Evolutionary conservation across 768 basidiomycete species (phyloP).

Genomic region (Rickenella mellea): DNA sequence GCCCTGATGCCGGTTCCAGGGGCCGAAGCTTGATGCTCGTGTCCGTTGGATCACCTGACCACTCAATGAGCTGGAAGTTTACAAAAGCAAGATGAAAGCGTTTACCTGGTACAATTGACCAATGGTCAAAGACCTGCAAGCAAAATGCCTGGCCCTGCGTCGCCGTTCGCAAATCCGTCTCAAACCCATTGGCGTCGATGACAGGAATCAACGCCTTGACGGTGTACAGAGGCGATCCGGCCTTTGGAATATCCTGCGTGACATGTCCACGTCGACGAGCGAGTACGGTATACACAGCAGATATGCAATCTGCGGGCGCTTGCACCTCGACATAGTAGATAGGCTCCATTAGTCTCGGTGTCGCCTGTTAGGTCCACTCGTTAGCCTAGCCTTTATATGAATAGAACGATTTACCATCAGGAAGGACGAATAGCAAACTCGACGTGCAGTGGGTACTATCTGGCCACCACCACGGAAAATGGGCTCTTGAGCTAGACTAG

Average conservation of each 20-base stretch:
- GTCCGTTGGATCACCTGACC: constrained; percentile 90
- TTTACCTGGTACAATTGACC: constrained; percentile 95
- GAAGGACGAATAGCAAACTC: constrained; percentile 99
- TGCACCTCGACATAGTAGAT: constrained; percentile 99
- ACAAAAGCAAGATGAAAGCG: constrained; percentile 8
- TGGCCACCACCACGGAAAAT: constrained; percentile 98
- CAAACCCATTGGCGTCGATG: constrained; percentile 97
- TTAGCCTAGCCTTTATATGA: constrained; percentile 1
- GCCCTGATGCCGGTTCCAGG: constrained; percentile 93
- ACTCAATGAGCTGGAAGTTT: neutral
- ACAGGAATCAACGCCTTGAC: constrained; percentile 98
- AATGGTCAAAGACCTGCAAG: constrained; percentile 94
- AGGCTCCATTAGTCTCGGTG: constrained; percentile 92
- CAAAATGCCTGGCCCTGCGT: constrained; percentile 99
- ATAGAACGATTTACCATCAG: constrained; percentile 64
- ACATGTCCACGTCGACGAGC: constrained; percentile 99
- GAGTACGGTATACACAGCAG: constrained; percentile 96
- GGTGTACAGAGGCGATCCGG: constrained; percentile 95
- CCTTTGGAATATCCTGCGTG: constrained; percentile 95
- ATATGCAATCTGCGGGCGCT: constrained; percentile 96
- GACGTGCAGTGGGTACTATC: constrained; percentile 96
- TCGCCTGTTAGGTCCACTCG: constrained; percentile 48
- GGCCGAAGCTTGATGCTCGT: constrained; percentile 94
- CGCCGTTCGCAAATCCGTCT: constrained; percentile 93
- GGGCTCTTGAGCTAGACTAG: constrained; percentile 86